Percentiles rank a stretch among this genome's conserved stretches.
Conservation (phyloP, 2,329 filamentous ascomycete species). For the Xylaria sp. region DNA sequence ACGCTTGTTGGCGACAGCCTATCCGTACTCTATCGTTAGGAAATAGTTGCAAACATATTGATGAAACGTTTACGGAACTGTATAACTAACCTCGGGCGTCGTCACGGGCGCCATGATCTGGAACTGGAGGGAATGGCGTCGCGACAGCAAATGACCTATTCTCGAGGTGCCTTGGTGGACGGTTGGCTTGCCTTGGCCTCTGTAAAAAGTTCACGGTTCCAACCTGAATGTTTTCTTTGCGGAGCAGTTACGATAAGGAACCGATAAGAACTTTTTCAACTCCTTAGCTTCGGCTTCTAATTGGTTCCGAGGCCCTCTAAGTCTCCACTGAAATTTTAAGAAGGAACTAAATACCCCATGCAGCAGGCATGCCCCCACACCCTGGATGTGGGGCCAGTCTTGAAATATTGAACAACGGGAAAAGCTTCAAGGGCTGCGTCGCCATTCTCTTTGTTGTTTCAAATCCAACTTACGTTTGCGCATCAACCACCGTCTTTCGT, state of each 20-base stretch:
- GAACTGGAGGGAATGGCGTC: constrained; percentile 21
- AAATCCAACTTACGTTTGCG: constrained; percentile 10
- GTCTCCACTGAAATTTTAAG: neutral
- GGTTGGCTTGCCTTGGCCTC: constrained; percentile 10
- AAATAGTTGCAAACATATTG: neutral
- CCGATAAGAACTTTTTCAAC: constrained; percentile 44
- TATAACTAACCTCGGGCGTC: constrained; percentile 44
- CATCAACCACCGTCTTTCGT: neutral
- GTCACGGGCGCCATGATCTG: constrained; percentile 46
- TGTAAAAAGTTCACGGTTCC: constrained; percentile 43
- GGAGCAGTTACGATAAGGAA: constrained; percentile 44
- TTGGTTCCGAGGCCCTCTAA: no score
- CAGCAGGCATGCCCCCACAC: neutral
- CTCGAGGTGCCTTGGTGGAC: neutral
- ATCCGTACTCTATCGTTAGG: constrained; percentile 31
- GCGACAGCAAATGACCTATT: constrained; percentile 9
- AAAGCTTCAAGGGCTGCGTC: constrained; percentile 22
- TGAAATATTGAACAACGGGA: constrained; percentile 26
- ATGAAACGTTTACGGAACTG: neutral
- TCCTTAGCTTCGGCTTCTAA: constrained; percentile 8
- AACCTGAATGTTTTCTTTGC: constrained; percentile 42
- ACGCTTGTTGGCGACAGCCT: constrained; percentile 58
- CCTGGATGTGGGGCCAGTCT: constrained; percentile 23
- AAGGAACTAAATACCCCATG: neutral
- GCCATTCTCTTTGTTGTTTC: constrained; percentile 25